Percentiles rank a stretch among this genome's conserved stretches.
phyloP scores from a whole-genome alignment of 257 asterid genomes.

The Anisodus acutangulus region DNA sequence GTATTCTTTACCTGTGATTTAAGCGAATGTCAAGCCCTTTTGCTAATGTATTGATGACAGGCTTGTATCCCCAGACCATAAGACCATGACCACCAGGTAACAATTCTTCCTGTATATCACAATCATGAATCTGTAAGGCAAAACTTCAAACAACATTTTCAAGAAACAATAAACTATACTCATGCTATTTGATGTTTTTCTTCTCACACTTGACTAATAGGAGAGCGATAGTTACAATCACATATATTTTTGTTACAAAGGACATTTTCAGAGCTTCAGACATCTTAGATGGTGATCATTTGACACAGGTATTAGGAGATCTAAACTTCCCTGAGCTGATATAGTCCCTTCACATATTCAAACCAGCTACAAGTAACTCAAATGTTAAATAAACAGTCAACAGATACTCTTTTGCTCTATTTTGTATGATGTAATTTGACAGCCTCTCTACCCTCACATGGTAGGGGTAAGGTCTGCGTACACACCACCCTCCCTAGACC shows the following conservation, averaged over 20 bases:
- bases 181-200: not conserved
- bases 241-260: not conserved
- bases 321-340: conserved; percentile 15
- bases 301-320: conserved; percentile 1
- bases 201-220: not conserved
- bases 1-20: conserved; percentile 62
- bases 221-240: not conserved
- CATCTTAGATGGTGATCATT: conserved; percentile 12
- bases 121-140: not conserved
- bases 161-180: conserved; percentile 2
- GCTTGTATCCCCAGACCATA: conserved; percentile 93
- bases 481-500: too few species aligned
- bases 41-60: conserved; percentile 86
- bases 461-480: too few species aligned
- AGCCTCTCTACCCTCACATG: too few species aligned
- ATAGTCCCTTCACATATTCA: conserved; percentile 18
- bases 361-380: not conserved
- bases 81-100: conserved; percentile 99
- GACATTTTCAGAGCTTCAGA: not conserved
- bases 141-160: conserved; percentile 7
- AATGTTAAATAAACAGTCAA: conserved; percentile 1
- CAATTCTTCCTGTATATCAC: conserved; percentile 68
- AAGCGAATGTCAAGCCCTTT: conserved; percentile 88
- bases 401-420: not conserved
- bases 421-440: not conserved